phyloP scores from a whole-genome alignment of 2,329 filamentous ascomycete genomes.

The Pyricularia grisea region DNA sequence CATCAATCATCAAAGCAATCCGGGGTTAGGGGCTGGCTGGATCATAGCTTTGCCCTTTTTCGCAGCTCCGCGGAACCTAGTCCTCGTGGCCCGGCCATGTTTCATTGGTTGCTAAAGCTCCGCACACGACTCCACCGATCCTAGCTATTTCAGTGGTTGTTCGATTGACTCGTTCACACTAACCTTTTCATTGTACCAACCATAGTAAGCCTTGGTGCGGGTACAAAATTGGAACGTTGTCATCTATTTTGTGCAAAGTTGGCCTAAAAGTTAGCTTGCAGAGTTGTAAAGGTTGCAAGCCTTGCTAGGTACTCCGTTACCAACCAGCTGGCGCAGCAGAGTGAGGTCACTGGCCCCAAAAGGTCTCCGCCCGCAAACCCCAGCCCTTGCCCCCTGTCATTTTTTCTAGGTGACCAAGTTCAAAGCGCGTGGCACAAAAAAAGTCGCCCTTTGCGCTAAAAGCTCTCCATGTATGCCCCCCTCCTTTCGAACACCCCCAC shows the following conservation, averaged over 20 bases:
- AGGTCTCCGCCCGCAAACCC: neutral
- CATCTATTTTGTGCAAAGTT: no score
- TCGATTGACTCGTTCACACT: neutral
- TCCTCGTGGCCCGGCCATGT: neutral
- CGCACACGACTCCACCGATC: neutral
- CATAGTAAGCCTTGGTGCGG: neutral
- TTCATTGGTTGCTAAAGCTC: neutral
- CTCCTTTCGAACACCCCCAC: neutral
- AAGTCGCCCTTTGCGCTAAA: neutral
- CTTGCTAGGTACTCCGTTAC: neutral
- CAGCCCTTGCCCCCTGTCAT: neutral
- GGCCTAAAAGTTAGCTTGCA: no score
- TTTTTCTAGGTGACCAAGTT: neutral
- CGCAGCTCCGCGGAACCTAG: neutral
- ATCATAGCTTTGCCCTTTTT: neutral
- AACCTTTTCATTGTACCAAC: neutral
- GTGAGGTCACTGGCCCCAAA: neutral
- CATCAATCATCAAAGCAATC: neutral
- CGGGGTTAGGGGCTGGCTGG: neutral
- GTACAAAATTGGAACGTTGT: neutral
- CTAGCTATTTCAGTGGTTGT: neutral
- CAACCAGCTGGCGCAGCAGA: neutral
- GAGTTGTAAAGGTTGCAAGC: neutral
- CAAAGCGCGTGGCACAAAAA: neutral
- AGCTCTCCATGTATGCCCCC: neutral